Conservation (phyloP, 176 grass and related monocot genomes). For the Ensete glaucum region DNA sequence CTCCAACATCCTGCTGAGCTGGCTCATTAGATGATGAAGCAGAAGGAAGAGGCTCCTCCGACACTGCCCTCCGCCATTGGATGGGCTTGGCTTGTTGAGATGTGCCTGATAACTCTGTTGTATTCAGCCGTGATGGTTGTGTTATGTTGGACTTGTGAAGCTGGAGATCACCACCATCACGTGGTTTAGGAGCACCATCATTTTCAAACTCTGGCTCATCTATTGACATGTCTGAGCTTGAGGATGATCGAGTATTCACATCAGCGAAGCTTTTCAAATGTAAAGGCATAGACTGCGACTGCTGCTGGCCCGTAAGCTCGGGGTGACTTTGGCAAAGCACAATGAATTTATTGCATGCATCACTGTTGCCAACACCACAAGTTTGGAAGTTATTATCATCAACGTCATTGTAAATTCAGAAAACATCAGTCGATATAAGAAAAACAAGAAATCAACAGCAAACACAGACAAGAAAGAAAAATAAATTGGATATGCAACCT, state of each 20-base stretch:
- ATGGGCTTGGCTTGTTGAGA: conserved; percentile 12
- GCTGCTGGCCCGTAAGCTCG: conserved; percentile 41
- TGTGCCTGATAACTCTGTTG: neutral
- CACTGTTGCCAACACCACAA: conserved; percentile 35
- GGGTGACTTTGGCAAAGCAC: conserved; percentile 64
- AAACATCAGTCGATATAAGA: too few species aligned
- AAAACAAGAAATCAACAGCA: too few species aligned
- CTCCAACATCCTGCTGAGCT: conserved; percentile 19
- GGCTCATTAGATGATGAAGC: conserved; percentile 6
- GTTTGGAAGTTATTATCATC: neutral
- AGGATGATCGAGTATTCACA: conserved; percentile 56
- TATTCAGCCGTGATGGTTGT: neutral
- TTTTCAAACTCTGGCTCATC: conserved; percentile 50
- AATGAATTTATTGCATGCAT: conserved; percentile 88
- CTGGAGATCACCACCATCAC: conserved; percentile 4
- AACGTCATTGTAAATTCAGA: neutral
- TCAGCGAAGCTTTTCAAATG: conserved; percentile 65
- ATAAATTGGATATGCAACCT: too few species aligned
- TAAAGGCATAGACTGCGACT: conserved; percentile 27
- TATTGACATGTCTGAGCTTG: conserved; percentile 96
- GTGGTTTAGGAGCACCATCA: neutral
- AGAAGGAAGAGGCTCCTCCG: conserved; percentile 33
- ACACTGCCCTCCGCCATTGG: conserved; percentile 19
- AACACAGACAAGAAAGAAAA: too few species aligned
- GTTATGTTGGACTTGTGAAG: neutral